Evolutionary conservation across 139 green algal genomes (phyloP).

Genomic region (Micromonas pusilla): DNA sequence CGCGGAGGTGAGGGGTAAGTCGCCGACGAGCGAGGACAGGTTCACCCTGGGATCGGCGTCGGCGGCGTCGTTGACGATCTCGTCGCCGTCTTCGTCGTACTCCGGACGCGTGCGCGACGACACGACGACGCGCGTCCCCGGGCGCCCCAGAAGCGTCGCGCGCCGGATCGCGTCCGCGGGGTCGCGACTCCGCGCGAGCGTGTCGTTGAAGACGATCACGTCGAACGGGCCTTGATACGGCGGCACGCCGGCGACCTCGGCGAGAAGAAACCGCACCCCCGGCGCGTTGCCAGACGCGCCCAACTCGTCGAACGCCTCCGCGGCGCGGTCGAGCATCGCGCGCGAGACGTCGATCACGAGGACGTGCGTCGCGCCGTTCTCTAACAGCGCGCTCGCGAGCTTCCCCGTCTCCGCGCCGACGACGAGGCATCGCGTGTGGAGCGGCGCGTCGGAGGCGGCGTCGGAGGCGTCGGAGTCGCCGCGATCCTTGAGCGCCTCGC

Average conservation of each 20-base stretch:
- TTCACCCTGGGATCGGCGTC: background rate
- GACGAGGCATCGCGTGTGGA: conserved; percentile 56
- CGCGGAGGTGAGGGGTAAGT: background rate
- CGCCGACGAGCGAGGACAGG: background rate
- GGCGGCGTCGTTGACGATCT: background rate
- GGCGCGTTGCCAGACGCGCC: background rate
- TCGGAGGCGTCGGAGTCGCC: too few relatives aligned
- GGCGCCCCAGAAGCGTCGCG: background rate
- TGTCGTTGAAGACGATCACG: conserved; percentile 59
- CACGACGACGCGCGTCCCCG: background rate
- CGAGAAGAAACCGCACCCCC: conserved; percentile 49
- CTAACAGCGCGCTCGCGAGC: conserved; percentile 39
- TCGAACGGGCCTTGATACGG: conserved; percentile 54
- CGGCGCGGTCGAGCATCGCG: background rate
- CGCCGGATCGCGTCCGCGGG: conserved; percentile 43
- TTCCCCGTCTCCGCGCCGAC: conserved; percentile 58
- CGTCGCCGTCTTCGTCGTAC: background rate
- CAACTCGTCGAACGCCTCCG: background rate
- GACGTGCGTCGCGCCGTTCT: conserved; percentile 33
- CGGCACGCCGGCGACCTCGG: conserved; percentile 54
- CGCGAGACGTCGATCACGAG: background rate
- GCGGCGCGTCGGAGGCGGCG: too few relatives aligned
- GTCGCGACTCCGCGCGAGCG: conserved; percentile 55
- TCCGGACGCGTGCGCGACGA: background rate
- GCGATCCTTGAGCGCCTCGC: background rate